Conservation (phyloP, 805 yeast genomes). For the Starmerella sirachaensis region DNA sequence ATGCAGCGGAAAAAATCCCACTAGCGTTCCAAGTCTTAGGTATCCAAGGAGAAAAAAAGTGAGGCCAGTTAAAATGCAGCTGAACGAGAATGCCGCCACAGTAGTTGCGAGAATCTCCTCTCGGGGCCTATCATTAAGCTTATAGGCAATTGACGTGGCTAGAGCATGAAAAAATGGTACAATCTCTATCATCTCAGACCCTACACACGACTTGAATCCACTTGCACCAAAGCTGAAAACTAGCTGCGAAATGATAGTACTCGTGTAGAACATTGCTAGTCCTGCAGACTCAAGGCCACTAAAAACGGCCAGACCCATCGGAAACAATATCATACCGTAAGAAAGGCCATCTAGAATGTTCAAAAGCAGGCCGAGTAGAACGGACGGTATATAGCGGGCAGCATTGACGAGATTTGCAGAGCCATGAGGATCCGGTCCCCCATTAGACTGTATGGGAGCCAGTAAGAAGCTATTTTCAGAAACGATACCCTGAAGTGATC, state of each 20-base stretch:
- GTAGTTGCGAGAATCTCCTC: conserved; percentile 67
- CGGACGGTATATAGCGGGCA: conserved; percentile 54
- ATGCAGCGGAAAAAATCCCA: conserved; percentile 93
- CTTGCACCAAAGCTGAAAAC: conserved; percentile 86
- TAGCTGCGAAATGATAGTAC: conserved; percentile 80
- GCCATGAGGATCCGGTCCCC: no score
- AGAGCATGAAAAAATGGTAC: conserved; percentile 95
- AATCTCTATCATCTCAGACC: conserved; percentile 98
- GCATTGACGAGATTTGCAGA: no score
- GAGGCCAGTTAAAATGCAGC: conserved; percentile 75
- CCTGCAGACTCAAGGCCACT: conserved; percentile 77
- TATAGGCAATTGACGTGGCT: conserved; percentile 59
- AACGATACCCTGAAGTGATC: no score
- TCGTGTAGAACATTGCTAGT: conserved; percentile 83
- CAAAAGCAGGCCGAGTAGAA: conserved; percentile 67
- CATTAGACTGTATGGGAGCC: no score
- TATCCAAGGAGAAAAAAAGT: conserved; percentile 70
- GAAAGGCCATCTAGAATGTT: conserved; percentile 88
- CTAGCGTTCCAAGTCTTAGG: conserved; percentile 68
- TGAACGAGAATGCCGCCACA: conserved; percentile 68
- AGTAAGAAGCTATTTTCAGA: no score
- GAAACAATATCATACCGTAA: conserved; percentile 96
- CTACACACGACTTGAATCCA: conserved; percentile 79
- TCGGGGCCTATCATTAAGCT: conserved; percentile 39
- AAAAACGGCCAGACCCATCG: conserved; percentile 70